A percentile compares a stretch with the other conserved stretches of the same genome.
Conservation (phyloP, 1,139 yeast genomes). For the Zygotorulaspora mrakii region DNA sequence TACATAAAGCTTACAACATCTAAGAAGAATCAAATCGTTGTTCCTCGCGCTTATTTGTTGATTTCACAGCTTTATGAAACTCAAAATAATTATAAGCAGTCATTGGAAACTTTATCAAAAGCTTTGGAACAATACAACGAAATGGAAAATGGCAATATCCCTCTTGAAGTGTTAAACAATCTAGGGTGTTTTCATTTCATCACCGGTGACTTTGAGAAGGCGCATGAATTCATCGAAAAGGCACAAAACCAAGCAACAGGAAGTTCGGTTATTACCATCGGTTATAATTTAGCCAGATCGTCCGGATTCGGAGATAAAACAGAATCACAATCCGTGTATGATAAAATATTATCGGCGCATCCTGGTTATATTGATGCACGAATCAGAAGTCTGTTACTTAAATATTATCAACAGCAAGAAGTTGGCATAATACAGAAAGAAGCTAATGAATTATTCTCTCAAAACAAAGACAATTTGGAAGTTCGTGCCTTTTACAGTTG, state of each 20-base stretch:
- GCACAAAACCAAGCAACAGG: constrained; percentile 43
- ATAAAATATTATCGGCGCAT: constrained; percentile 50
- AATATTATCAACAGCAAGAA: constrained; percentile 37
- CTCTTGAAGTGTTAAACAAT: constrained; percentile 72
- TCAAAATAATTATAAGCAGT: constrained; percentile 50
- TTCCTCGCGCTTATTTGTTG: constrained; percentile 63
- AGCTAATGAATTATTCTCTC: constrained; percentile 50
- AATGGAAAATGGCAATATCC: constrained; percentile 47
- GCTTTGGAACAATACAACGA: constrained; percentile 51
- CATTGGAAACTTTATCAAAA: constrained; percentile 53
- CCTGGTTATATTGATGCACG: constrained; percentile 78
- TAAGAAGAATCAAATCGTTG: constrained; percentile 56
- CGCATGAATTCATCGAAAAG: constrained; percentile 47
- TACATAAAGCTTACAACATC: constrained; percentile 62
- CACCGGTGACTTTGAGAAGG: constrained; percentile 54
- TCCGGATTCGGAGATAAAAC: constrained; percentile 45
- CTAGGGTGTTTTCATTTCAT: constrained; percentile 80
- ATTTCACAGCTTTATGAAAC: constrained; percentile 67
- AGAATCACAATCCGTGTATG: constrained; percentile 44
- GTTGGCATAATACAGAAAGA: constrained; percentile 43
- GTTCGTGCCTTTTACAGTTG: constrained; percentile 90
- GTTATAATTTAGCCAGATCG: constrained; percentile 62
- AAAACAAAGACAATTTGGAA: constrained; percentile 64
- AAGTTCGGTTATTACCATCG: constrained; percentile 46
- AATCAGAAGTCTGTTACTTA: constrained; percentile 62